Conservation (phyloP, 2,329 filamentous ascomycete species). For the Venturia oleaginea region DNA sequence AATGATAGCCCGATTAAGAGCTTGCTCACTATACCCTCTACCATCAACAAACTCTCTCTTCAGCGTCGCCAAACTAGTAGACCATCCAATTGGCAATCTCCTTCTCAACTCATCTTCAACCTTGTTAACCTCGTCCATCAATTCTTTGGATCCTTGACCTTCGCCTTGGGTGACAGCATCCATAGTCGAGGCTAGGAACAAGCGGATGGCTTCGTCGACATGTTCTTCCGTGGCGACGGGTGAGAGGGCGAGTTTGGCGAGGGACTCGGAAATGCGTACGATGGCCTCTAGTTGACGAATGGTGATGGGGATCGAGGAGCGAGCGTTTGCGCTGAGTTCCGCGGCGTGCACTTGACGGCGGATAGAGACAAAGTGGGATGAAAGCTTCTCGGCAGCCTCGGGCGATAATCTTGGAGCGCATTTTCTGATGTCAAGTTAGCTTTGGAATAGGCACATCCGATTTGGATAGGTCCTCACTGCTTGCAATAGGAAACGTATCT, state of each 20-base stretch:
- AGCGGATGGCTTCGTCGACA: constrained; percentile 91
- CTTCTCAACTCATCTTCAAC: constrained; percentile 84
- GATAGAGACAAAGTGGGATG: constrained; percentile 94
- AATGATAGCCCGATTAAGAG: constrained; percentile 73
- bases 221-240: constrained; percentile 82
- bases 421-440: constrained; percentile 48
- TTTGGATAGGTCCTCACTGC: constrained; percentile 53
- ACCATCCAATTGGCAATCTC: constrained; percentile 88
- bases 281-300: constrained; percentile 96
- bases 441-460: constrained; percentile 12
- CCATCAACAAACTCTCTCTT: constrained; percentile 86
- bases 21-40: constrained; percentile 81
- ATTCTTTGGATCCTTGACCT: constrained; percentile 67
- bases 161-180: constrained; percentile 90
- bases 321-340: constrained; percentile 79
- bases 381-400: constrained; percentile 90
- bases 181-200: constrained; percentile 97
- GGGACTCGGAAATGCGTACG: constrained; percentile 89
- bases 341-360: constrained; percentile 86
- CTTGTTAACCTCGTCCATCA: constrained; percentile 81
- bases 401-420: constrained; percentile 85
- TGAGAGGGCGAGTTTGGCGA: constrained; percentile 82
- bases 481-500: constrained; percentile 96
- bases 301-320: constrained; percentile 93
- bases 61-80: constrained; percentile 77